phyloP scores from a whole-genome alignment of 1,284 basidiomycete genomes.

The Ganoderma boninense region DNA sequence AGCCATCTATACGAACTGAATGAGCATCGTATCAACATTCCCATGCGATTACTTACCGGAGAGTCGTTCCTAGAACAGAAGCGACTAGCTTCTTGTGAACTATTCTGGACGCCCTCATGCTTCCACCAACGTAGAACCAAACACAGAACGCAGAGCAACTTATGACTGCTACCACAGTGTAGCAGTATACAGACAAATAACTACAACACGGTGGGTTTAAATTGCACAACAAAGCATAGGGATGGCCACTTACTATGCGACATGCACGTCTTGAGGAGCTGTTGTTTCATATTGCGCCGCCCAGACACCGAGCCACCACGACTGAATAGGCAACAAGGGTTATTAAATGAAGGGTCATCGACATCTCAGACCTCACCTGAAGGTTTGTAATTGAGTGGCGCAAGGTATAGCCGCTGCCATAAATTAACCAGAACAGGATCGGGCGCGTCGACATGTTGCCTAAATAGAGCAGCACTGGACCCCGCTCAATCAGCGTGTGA shows the following conservation, averaged over 20 bases:
- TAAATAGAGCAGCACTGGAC: slow-evolving; percentile 42
- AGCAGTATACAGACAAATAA: slow-evolving; percentile 53
- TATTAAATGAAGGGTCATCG: slow-evolving; percentile 2
- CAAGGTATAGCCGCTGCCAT: slow-evolving; percentile 21
- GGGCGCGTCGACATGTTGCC: slow-evolving; percentile 41
- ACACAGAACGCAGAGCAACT: slow-evolving; percentile 39
- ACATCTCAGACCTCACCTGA: slow-evolving; percentile 11
- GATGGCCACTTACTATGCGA: slow-evolving; percentile 28
- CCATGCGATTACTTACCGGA: slow-evolving; percentile 45
- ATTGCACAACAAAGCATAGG: background rate
- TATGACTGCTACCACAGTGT: slow-evolving; percentile 44
- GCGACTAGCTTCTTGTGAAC: slow-evolving; percentile 67
- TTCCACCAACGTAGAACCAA: slow-evolving; percentile 49
- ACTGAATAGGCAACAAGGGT: slow-evolving; percentile 32
- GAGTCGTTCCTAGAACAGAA: slow-evolving; percentile 62
- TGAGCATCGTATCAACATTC: slow-evolving; percentile 27
- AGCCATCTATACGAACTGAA: slow-evolving; percentile 49
- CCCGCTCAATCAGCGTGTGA: slow-evolving; percentile 43
- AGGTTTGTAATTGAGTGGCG: slow-evolving; percentile 13
- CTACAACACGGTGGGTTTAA: slow-evolving; percentile 30
- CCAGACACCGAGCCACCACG: slow-evolving; percentile 43
- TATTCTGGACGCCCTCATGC: slow-evolving; percentile 58
- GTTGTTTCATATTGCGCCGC: slow-evolving; percentile 43
- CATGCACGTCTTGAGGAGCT: slow-evolving; percentile 35
- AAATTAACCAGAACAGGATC: slow-evolving; percentile 45